Evolutionary conservation across 2,329 filamentous ascomycete genomes (phyloP).

Genomic region (Pezicula carpinea): DNA sequence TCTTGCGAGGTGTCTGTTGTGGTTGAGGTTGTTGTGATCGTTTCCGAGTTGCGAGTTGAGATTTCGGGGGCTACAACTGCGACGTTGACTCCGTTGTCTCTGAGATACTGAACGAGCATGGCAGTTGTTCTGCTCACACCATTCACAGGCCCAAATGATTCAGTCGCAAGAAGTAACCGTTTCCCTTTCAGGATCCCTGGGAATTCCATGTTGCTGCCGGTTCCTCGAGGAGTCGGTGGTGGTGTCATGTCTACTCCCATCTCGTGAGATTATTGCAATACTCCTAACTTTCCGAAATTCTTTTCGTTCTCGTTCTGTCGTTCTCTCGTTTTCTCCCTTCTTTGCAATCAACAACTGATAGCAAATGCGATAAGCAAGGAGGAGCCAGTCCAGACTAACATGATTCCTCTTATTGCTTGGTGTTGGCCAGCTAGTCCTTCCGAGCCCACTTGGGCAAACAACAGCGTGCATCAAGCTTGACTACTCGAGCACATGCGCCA

Average conservation of each 20-base stretch:
- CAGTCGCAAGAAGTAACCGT: conserved; percentile 62
- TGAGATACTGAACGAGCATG: conserved; percentile 64
- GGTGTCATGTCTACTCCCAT: background rate
- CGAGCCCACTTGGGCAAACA: too few species aligned
- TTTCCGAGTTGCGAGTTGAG: conserved; percentile 47
- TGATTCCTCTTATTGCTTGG: too few species aligned
- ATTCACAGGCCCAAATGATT: conserved; percentile 69
- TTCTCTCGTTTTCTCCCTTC: too few species aligned
- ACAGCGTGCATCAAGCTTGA: too few species aligned
- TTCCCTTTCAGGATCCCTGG: conserved; percentile 49
- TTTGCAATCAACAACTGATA: too few species aligned
- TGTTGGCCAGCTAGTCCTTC: too few species aligned
- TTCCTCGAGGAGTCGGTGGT: background rate
- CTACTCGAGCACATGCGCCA: too few species aligned
- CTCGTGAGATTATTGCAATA: too few species aligned
- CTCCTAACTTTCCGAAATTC: too few species aligned
- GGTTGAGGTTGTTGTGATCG: conserved; percentile 15
- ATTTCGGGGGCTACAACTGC: conserved; percentile 60
- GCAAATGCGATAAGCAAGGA: too few species aligned
- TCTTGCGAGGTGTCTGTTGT: conserved; percentile 23
- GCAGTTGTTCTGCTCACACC: conserved; percentile 68
- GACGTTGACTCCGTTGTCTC: conserved; percentile 58
- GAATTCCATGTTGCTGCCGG: conserved; percentile 25
- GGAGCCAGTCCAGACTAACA: background rate
- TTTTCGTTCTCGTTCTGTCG: too few species aligned